These are phyloP conservation scores for Didymella glomerata DNA, from an alignment of 2,329 filamentous ascomycete genomes.

Conservation along the genomic window DNA sequence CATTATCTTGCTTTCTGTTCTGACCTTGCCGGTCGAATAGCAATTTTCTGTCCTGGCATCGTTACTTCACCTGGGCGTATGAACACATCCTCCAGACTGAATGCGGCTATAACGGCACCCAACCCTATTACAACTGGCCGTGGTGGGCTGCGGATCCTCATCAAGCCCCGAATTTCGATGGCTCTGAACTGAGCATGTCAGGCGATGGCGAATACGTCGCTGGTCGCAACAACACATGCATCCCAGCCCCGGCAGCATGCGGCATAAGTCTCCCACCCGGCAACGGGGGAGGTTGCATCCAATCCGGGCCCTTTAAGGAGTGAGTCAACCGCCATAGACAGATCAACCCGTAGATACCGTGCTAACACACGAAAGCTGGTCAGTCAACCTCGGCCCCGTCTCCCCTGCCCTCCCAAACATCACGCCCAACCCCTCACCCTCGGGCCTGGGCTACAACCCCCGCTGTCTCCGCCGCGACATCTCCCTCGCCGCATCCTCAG, in stretches of 20 bases:
- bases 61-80: background rate
- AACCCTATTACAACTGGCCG: background rate
- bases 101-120: background rate
- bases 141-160: background rate
- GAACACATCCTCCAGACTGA: background rate
- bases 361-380: background rate
- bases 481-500: background rate
- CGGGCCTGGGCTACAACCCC: background rate
- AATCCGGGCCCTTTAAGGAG: background rate
- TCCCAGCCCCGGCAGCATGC: background rate
- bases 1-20: background rate
- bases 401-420: background rate
- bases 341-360: background rate
- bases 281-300: background rate
- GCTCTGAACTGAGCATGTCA: background rate
- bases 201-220: background rate
- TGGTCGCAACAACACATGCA: background rate
- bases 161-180: background rate
- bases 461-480: background rate
- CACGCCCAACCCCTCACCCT: background rate
- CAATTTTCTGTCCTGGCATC: background rate
- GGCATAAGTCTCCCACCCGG: background rate
- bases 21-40: background rate
- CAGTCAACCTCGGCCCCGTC: background rate
- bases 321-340: background rate